Base-by-base conservation (phyloP, 257 asterid species). In the Craterostigma plantagineum region DNA sequence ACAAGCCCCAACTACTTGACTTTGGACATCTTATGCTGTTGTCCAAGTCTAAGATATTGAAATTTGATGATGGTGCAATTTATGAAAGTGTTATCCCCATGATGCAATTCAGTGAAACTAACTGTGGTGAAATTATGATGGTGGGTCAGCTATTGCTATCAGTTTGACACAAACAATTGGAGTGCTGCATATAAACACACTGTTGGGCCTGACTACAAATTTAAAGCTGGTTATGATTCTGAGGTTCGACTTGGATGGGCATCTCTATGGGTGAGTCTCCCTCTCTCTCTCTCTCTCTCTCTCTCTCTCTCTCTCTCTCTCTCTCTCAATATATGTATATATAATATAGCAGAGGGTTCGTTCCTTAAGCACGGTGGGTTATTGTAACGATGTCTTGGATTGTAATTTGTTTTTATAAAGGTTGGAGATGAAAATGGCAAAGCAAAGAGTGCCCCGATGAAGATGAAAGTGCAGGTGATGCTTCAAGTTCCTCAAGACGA, bases 231-330 rank as follows among this genome's bases (percentile, higher is more conserved):
- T 50, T 87, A 87, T 66, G 98, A 87, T 70, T 71, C 98, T 34
- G 81, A 64, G 38, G 93, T 75, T 27, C 92, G 81, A 48, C 81
- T 79, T 64, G 90, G 93, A 16, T 87, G 98, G 98, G 95, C 98
- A 41, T 82, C 98, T 50, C 65, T 87, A 9, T 87, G 95, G 98
- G 95, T 81, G 53, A 66, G 92, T 64, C 48, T 37, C 17, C 4
- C 17, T n/a, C 14, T 40, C 14, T 40, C 37, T 34, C 37, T 34
- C 37, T 11, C 37, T 11, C 37, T 34, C 11, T 34, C 7, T 7
- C 7, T 6, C 7, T 34, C 11, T 11, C 14, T 36, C 37, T 34
- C 37, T 11, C 11, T 7, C 37, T n/a, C n/a, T n/a, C 12, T 36
- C 40, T 36, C 40, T 12, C 14, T 10, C 40, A 2, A 12, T 12